Base-by-base conservation (phyloP, 2,329 filamentous ascomycete species). In the Colletotrichum sp. region DNA sequence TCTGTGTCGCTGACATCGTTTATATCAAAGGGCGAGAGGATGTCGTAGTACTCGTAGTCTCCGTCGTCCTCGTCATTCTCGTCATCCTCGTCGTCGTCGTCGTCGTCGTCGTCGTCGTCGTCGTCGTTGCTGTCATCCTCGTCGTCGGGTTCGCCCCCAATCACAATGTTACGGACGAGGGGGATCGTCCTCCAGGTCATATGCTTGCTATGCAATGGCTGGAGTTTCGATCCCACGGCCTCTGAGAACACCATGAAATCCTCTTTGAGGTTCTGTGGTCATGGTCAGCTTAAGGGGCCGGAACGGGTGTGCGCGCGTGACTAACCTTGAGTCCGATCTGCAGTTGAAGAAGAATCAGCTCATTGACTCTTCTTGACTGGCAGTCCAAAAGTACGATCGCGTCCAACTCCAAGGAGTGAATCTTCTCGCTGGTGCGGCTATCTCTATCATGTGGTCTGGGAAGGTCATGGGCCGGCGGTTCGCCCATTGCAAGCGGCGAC, bases 141-240 rank as follows among this genome's bases (percentile, higher is more conserved):
- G 12, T 74, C 72, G 1, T 71, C 58, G 9, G 60, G 48, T 2
- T 74, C 72, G 12, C 6, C 24, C 5, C 70, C 73, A 2, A 75
- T 6, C 1, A 12, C 4, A 8, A 67, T 64, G 18, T 32, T 30
- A 6, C 32, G 30, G 3, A 58, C 30, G 5, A 75, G 5, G 16
- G 71, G 66, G 2, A 43, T 28, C 3, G 55, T 63, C n/a, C 43
- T 75, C 73, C 73, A 75, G 10, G 69, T 75, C 4, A 75, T 63
- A n/a, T 72, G n/a, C 8, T 48, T 65, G 21, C 10, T 63, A 2
- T 57, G 30, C 4, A 75, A 21, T 12, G 38, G 63, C 1, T 57
- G 26, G 6, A 75, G 30, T 3, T 21, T 36, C 2, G 18, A 12
- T 2, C 15, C 32, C 3, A 75, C 43, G 5, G 26, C n/a, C 7